Percentiles rank a stretch among this genome's conserved stretches.
These are phyloP conservation scores for Lenwebbia sp. DNA, from an alignment of 345 rosid genomes.

Conservation along the genomic window DNA sequence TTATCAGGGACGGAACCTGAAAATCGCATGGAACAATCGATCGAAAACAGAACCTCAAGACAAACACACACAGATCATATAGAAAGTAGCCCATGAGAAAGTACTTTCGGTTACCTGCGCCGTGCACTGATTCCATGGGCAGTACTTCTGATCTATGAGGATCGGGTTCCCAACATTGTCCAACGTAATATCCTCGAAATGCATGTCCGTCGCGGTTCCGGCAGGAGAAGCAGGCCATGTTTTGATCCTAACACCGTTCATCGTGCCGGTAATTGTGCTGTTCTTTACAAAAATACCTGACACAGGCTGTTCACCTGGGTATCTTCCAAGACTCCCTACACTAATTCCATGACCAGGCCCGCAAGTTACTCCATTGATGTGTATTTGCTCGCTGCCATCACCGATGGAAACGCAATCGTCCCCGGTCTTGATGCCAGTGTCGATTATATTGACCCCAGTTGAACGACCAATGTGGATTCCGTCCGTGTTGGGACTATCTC, in stretches of 20 bases:
- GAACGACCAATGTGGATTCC: slow-evolving; percentile 61
- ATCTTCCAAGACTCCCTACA: slow-evolving; percentile 49
- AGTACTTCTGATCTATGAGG: slow-evolving; percentile 30
- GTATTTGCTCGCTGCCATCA: slow-evolving; percentile 26
- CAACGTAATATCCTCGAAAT: slow-evolving; percentile 25
- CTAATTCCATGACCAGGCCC: slow-evolving; percentile 79
- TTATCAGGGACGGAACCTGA: neutral
- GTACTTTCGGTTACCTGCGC: neutral
- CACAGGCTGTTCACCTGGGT: slow-evolving; percentile 20
- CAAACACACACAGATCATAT: neutral
- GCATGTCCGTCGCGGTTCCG: slow-evolving; percentile 12
- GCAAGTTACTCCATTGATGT: slow-evolving; percentile 19
- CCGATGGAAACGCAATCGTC: slow-evolving; percentile 62
- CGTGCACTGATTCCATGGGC: slow-evolving; percentile 9
- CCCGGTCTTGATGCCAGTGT: slow-evolving; percentile 36
- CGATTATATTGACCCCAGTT: slow-evolving; percentile 10
- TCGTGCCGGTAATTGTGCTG: slow-evolving; percentile 18
- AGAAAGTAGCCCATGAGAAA: neutral
- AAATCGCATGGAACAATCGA: neutral
- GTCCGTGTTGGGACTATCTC: slow-evolving; percentile 44
- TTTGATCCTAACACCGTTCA: slow-evolving; percentile 49
- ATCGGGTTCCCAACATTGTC: slow-evolving; percentile 17
- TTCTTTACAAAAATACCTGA: slow-evolving; percentile 14
- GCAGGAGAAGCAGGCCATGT: slow-evolving; percentile 36
- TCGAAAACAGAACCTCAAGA: neutral